Conservation (phyloP, 2,329 filamentous ascomycete species). For the Diatrype stigma region DNA sequence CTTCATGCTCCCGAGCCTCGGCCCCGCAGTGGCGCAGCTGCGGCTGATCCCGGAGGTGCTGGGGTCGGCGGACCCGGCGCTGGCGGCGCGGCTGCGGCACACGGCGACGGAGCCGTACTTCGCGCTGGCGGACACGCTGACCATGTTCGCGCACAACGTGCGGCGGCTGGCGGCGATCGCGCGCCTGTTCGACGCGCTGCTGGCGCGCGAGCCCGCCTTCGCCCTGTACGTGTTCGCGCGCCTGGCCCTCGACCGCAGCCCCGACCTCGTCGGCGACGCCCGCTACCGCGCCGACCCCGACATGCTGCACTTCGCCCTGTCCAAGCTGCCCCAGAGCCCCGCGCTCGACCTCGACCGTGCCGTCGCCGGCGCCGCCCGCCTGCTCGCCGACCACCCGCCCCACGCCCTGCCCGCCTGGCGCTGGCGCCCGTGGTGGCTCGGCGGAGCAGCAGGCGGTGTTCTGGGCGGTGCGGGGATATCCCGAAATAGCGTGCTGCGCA, state of each 20-base stretch:
- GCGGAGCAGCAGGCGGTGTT: too few relatives aligned
- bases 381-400: conserved; percentile 68
- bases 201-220: conserved; percentile 83
- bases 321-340: conserved; percentile 73
- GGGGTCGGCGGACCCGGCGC: conserved; percentile 61
- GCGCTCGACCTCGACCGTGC: conserved; percentile 72
- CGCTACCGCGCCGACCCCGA: conserved; percentile 84
- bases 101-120: conserved; percentile 85
- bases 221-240: conserved; percentile 88
- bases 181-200: conserved; percentile 85
- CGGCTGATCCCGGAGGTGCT: conserved; percentile 81
- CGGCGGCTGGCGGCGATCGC: conserved; percentile 85
- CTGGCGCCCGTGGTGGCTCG: conserved; percentile 15
- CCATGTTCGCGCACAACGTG: conserved; percentile 95
- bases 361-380: conserved; percentile 58
- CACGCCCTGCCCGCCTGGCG: conserved; percentile 68
- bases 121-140: conserved; percentile 86
- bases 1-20: conserved; percentile 90
- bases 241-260: conserved; percentile 74
- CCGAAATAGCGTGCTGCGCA: conserved; percentile 77
- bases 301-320: conserved; percentile 84
- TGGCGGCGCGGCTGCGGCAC: conserved; percentile 71
- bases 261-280: conserved; percentile 75
- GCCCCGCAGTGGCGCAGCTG: conserved; percentile 80
- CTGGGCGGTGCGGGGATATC: too few relatives aligned